Base-by-base conservation (phyloP, 2,329 filamentous ascomycete species). In the Epichloe glyceriae region DNA sequence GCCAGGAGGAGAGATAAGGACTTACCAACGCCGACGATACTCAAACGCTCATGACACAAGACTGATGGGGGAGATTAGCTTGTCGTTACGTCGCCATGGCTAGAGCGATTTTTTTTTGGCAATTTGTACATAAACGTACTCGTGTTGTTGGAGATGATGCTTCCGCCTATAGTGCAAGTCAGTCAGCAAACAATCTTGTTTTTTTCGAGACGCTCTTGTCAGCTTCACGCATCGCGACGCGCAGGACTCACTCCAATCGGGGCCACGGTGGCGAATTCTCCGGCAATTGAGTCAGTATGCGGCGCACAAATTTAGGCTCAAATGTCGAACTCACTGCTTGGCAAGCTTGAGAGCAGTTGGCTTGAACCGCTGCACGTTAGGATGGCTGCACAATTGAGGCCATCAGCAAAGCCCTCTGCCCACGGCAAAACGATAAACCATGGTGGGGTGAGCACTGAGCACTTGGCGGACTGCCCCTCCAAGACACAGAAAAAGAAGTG, bases 321-420 rank as follows among this genome's bases (percentile, higher is more conserved):
- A 6, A 43, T 30, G 14, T 2, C 46, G 15, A 5, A 80, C 86
- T 70, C 80, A 95, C 88, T 88, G 85, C 79, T 96, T 96, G 59
- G 89, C 83, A 74, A 97, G 86, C 73, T 85, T 85, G 70, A 97
- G 78, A 64, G 91, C 91, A 56, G 86, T 91, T 48, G 91, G 86
- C 82, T 96, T 96, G 78, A 97, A 97, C 66, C 89, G 90, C 66
- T 87, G 83, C 64, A 96, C 88, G 80, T 96, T 87, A 57, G 91
- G 90, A 67, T 97, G 90, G 74, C 80, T 82, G 57, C 58, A 58
- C 33, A 34, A 47, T 47, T 42, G 45, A 6, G 35, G 54, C 54
- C 54, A 51, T 49, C 45, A 46, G 56, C 52, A 49, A 48, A 50
- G 7, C 17, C 15, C 12, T 41, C 30, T 47, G 43, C n/a, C 4